phyloP scores from a whole-genome alignment of 2,329 filamentous ascomycete genomes.

The Aureobasidium sp. region DNA sequence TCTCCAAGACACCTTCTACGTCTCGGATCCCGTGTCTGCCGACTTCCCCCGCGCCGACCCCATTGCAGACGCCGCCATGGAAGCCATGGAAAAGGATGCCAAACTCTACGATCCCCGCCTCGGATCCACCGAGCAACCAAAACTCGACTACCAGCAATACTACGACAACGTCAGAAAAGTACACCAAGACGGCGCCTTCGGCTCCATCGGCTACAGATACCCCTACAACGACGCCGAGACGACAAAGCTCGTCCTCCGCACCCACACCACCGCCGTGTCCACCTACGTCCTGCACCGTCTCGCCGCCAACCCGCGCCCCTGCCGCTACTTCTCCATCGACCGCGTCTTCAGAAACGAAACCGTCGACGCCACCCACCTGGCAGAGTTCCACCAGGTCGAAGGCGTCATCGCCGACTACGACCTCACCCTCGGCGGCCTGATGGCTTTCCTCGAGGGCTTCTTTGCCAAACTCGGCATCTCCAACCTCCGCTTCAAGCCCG shows the following conservation, averaged over 20 bases:
- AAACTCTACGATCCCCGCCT: constrained; percentile 42
- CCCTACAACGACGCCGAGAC: constrained; percentile 87
- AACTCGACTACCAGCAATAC: constrained; percentile 70
- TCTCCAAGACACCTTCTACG: constrained; percentile 97
- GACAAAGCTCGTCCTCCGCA: constrained; percentile 79
- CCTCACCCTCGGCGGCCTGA: constrained; percentile 83
- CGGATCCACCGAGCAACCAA: constrained; percentile 20
- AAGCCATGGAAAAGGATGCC: constrained; percentile 42
- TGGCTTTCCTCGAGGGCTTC: constrained; percentile 93
- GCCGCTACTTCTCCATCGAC: constrained; percentile 98
- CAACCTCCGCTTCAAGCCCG: constrained; percentile 88
- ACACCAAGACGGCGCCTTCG: constrained; percentile 86
- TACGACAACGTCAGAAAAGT: constrained; percentile 82
- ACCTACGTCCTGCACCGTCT: constrained; percentile 88
- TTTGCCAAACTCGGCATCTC: constrained; percentile 92
- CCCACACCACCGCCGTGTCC: constrained; percentile 90
- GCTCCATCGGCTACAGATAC: constrained; percentile 93
- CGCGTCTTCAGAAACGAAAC: constrained; percentile 97
- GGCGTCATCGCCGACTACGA: constrained; percentile 97
- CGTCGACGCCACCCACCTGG: constrained; percentile 92
- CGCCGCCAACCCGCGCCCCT: constrained; percentile 72
- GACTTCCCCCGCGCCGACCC: constrained; percentile 58
- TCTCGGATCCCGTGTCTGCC: constrained; percentile 75
- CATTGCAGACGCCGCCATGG: constrained; percentile 38
- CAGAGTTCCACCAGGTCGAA: constrained; percentile 98